A percentile compares a stretch with the other conserved stretches of the same genome.
phyloP scores from a whole-genome alignment of 257 asterid genomes.

The Striga asiatica region DNA sequence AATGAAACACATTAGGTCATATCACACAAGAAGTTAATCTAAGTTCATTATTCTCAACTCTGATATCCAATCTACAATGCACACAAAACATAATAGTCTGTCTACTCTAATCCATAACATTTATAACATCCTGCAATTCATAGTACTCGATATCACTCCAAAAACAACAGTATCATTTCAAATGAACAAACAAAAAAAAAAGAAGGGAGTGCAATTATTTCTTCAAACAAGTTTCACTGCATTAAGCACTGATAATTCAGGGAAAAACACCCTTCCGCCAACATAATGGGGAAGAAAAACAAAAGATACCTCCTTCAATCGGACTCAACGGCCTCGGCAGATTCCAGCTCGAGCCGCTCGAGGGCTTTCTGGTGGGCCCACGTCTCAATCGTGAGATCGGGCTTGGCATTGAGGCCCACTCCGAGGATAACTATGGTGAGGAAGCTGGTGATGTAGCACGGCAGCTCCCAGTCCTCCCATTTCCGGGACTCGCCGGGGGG shows the following conservation, averaged over 20 bases:
- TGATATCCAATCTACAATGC: neutral
- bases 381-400: conserved; percentile 91
- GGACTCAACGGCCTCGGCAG: conserved; percentile 27
- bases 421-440: neutral
- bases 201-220: conserved; percentile 18
- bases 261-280: conserved; percentile 13
- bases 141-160: conserved; percentile 10
- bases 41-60: too few species aligned
- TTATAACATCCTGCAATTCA: neutral
- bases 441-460: neutral
- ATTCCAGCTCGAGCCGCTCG: conserved; percentile 66
- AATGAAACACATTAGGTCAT: neutral
- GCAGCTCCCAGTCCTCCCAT: conserved; percentile 52
- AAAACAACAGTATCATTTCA: neutral
- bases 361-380: conserved; percentile 99
- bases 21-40: too few species aligned
- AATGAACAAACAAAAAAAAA: neutral
- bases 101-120: conserved; percentile 1
- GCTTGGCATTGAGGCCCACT: conserved; percentile 86
- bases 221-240: conserved; percentile 17
- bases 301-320: conserved; percentile 25
- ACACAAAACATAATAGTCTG: neutral
- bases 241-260: conserved; percentile 17
- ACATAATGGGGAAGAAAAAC: neutral
- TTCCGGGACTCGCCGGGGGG: conserved; percentile 52